Percentiles rank a stretch among this genome's conserved stretches.
These are phyloP conservation scores for Coprinopsis cinerea DNA, from an alignment of 768 basidiomycete genomes.

Conservation along the genomic window DNA sequence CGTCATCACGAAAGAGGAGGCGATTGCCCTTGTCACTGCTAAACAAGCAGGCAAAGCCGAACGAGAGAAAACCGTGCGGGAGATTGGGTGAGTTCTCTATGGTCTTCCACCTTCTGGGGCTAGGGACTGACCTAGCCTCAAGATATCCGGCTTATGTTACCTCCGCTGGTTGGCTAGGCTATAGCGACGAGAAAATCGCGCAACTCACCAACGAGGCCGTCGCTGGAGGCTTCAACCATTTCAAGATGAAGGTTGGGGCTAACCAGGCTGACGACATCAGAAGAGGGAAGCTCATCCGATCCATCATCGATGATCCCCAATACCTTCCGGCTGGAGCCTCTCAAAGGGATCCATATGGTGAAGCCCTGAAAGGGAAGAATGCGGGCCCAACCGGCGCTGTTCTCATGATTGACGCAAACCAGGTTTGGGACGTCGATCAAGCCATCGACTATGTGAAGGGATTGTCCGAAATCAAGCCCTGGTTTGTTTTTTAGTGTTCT, in stretches of 20 bases:
- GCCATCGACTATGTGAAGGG: slow-evolving; percentile 88
- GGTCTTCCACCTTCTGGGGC: no score
- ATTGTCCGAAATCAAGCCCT: slow-evolving; percentile 77
- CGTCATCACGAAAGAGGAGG: slow-evolving; percentile 87
- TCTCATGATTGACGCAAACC: slow-evolving; percentile 97
- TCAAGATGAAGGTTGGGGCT: slow-evolving; percentile 98
- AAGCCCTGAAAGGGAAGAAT: slow-evolving; percentile 78
- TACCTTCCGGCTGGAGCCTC: slow-evolving; percentile 59
- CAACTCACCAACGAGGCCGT: slow-evolving; percentile 84
- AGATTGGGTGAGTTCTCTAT: slow-evolving; percentile 53
- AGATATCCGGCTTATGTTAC: slow-evolving; percentile 95
- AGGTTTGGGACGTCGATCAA: slow-evolving; percentile 91
- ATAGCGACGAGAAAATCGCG: slow-evolving; percentile 87
- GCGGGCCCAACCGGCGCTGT: slow-evolving; percentile 92
- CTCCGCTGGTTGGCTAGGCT: slow-evolving; percentile 91
- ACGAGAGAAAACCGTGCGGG: slow-evolving; percentile 68
- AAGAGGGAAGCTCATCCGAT: slow-evolving; percentile 83
- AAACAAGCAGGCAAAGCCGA: slow-evolving; percentile 73
- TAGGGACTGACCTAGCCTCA: not conserved
- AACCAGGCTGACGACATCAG: slow-evolving; percentile 77
- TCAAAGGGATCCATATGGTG: slow-evolving; percentile 54
- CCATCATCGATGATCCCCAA: slow-evolving; percentile 90
- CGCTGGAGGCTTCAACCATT: slow-evolving; percentile 89
- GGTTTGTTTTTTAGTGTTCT: slow-evolving; percentile 39
- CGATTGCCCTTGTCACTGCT: slow-evolving; percentile 72